These are phyloP conservation scores for Pichia manshurica DNA, from an alignment of 805 yeast genomes.

Conservation along the genomic window DNA sequence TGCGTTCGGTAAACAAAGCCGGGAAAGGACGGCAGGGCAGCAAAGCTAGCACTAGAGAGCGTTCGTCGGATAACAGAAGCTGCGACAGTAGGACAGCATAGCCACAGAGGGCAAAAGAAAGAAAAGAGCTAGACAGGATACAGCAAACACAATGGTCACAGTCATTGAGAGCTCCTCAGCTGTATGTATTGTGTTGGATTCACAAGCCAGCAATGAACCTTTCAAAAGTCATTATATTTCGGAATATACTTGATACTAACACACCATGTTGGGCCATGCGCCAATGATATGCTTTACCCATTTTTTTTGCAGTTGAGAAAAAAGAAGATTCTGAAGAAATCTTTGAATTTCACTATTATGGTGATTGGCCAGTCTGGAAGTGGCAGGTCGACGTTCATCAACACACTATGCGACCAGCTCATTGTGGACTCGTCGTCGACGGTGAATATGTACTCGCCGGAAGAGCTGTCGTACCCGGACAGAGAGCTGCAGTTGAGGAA, in stretches of 20 bases:
- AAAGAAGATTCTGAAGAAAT: conserved; percentile 75
- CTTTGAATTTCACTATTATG: conserved; percentile 81
- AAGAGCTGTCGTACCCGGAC: conserved; percentile 46
- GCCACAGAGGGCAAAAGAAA: neutral
- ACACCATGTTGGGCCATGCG: neutral
- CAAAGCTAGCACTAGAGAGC: too few species aligned
- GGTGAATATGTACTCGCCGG: conserved; percentile 24
- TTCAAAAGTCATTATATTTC: too few species aligned
- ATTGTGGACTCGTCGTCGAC: conserved; percentile 72
- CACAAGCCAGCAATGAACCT: too few species aligned
- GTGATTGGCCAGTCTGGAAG: conserved; percentile 82
- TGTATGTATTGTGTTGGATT: conserved; percentile 23
- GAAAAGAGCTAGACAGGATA: neutral
- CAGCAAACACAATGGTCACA: conserved; percentile 34
- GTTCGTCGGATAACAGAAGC: too few species aligned
- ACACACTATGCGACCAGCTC: conserved; percentile 83
- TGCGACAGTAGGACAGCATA: too few species aligned
- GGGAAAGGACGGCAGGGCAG: too few species aligned
- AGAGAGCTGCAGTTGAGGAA: conserved; percentile 62
- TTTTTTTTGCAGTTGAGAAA: conserved; percentile 43
- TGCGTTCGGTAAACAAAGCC: too few species aligned
- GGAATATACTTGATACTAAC: too few species aligned
- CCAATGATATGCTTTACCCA: too few species aligned
- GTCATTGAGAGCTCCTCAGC: conserved; percentile 48
- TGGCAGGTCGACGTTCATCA: conserved; percentile 89